phyloP scores from a whole-genome alignment of 768 basidiomycete species.

The Pisolithus microcarpus region DNA sequence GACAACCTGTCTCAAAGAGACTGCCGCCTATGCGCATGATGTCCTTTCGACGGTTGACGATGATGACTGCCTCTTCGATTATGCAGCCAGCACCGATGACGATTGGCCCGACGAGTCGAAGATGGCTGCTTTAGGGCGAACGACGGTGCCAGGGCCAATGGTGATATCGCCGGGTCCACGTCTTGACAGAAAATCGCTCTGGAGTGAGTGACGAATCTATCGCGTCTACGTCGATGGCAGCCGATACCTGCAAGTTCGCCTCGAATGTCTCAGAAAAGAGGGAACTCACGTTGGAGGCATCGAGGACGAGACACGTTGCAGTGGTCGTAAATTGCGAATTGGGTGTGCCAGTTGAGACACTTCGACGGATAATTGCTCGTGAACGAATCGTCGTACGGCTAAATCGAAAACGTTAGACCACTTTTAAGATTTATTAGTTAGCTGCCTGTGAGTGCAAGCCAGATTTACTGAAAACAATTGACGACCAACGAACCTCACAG shows the following conservation, averaged over 20 bases:
- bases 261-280: not conserved
- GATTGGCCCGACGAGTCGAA: constrained; percentile 85
- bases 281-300: constrained; percentile 22
- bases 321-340: too few relatives aligned
- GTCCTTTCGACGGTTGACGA: constrained; percentile 86
- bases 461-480: too few relatives aligned
- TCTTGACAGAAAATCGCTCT: constrained; percentile 89
- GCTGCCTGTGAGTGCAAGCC: not conserved
- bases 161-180: constrained; percentile 93
- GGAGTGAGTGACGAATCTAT: constrained; percentile 86
- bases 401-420: too few relatives aligned
- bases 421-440: too few relatives aligned
- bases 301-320: not conserved
- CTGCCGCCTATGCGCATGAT: constrained; percentile 91
- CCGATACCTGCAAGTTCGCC: not conserved
- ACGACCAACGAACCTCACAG: not conserved
- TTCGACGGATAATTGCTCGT: too few relatives aligned
- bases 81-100: constrained; percentile 84
- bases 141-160: constrained; percentile 83
- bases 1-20: constrained; percentile 87
- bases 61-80: constrained; percentile 84
- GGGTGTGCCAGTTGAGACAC: too few relatives aligned
- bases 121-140: constrained; percentile 92
- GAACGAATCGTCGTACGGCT: too few relatives aligned
- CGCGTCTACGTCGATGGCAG: constrained; percentile 45